These are phyloP conservation scores for Ascochyta lentis DNA, from an alignment of 2,329 filamentous ascomycete species.

Conservation along the genomic window DNA sequence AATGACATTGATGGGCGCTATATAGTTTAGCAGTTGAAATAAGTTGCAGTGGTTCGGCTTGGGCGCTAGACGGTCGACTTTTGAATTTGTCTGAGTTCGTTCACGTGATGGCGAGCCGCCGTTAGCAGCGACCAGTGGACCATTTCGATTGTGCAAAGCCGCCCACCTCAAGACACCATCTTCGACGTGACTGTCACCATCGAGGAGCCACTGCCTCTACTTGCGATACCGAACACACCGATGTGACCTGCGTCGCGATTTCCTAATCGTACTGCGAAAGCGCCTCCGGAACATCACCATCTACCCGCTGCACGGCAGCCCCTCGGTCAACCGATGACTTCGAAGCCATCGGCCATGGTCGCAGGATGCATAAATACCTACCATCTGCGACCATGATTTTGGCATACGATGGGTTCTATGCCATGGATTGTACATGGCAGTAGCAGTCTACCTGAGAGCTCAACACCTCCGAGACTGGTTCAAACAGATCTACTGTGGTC, in stretches of 20 bases:
- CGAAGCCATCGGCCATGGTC: conserved; percentile 4
- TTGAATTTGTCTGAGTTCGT: background rate
- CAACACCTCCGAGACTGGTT: background rate
- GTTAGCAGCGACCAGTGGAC: conserved; percentile 12
- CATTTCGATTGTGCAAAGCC: conserved; percentile 10
- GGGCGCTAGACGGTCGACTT: background rate
- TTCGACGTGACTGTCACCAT: conserved; percentile 6
- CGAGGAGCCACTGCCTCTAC: background rate
- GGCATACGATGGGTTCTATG: background rate
- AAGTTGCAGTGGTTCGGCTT: background rate
- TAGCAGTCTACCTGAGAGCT: background rate
- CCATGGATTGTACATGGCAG: background rate
- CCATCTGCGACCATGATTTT: too few species aligned
- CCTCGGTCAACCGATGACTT: conserved; percentile 27
- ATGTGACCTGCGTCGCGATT: background rate
- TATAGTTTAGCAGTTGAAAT: too few species aligned
- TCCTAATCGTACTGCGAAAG: background rate
- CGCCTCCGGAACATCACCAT: conserved; percentile 10
- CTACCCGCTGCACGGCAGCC: conserved; percentile 21
- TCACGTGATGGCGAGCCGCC: conserved; percentile 14
- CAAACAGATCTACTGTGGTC: background rate
- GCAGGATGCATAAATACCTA: background rate
- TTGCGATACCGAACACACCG: conserved; percentile 6
- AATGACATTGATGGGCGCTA: too few species aligned
- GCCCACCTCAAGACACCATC: conserved; percentile 16